A percentile compares a stretch with the other conserved stretches of the same genome.
Conservation (phyloP, 73 alveolate genomes). For the Stentor coeruleus region DNA sequence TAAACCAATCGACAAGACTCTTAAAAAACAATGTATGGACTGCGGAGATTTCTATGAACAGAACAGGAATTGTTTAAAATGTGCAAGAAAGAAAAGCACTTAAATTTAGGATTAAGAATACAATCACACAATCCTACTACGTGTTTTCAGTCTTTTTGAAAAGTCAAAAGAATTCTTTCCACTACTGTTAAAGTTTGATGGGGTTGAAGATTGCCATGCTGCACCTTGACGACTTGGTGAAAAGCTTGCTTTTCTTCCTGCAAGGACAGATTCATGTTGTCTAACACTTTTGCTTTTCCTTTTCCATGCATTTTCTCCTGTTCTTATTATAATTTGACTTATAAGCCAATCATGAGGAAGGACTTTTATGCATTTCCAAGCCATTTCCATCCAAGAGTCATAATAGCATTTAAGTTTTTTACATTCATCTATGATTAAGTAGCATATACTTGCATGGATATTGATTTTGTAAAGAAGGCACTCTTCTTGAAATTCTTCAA, state of each 20-base stretch:
- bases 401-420: no score
- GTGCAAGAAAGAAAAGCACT: no score
- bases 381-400: background rate
- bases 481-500: conserved; percentile 3
- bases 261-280: background rate
- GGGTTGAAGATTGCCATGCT: no score
- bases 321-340: background rate
- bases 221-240: no score
- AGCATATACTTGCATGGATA: background rate
- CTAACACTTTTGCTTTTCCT: background rate
- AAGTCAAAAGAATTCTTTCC: no score
- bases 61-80: no score
- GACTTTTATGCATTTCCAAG: background rate
- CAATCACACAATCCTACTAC: no score
- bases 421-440: background rate
- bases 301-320: background rate
- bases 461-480: background rate
- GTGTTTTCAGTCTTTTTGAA: no score
- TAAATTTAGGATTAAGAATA: no score
- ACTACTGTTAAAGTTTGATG: no score
- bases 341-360: background rate
- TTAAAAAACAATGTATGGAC: background rate
- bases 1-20: background rate
- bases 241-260: background rate
- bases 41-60: background rate